A percentile compares a stretch with the other conserved stretches of the same genome.
Evolutionary conservation across 2,329 filamentous ascomycete genomes (phyloP).

Genomic region (Tolypocladium pustulatum): DNA sequence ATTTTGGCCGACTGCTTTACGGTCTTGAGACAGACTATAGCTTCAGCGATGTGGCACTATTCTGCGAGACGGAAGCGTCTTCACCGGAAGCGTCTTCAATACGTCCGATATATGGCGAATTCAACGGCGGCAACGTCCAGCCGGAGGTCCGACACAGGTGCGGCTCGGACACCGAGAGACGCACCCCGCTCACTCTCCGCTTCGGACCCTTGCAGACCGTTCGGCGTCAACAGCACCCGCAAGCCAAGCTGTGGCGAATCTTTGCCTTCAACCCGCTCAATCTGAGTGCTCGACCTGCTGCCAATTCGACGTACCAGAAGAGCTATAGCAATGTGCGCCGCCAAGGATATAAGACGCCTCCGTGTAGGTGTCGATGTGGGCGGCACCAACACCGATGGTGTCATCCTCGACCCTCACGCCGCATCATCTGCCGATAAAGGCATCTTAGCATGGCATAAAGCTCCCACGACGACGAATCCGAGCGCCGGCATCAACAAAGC

Average conservation of each 20-base stretch:
- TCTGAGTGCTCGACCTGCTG: background rate
- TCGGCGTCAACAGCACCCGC: background rate
- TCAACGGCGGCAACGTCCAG: background rate
- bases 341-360: conserved; percentile 11
- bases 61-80: too few species aligned
- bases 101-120: too few species aligned
- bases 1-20: too few species aligned
- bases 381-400: conserved; percentile 44
- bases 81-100: too few species aligned
- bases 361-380: conserved; percentile 37
- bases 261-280: background rate
- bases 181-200: background rate
- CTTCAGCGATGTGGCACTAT: too few species aligned
- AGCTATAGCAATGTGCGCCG: background rate
- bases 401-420: conserved; percentile 33
- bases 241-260: background rate
- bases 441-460: conserved; percentile 38
- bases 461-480: conserved; percentile 36
- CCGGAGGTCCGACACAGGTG: background rate
- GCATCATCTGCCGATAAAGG: conserved; percentile 24
- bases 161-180: background rate
- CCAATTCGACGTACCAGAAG: background rate
- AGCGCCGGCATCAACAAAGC: conserved; percentile 34
- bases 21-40: too few species aligned
- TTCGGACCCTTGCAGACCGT: background rate